These are phyloP conservation scores for Tilletia walkeri DNA, from an alignment of 1,284 basidiomycete genomes.

Conservation along the genomic window DNA sequence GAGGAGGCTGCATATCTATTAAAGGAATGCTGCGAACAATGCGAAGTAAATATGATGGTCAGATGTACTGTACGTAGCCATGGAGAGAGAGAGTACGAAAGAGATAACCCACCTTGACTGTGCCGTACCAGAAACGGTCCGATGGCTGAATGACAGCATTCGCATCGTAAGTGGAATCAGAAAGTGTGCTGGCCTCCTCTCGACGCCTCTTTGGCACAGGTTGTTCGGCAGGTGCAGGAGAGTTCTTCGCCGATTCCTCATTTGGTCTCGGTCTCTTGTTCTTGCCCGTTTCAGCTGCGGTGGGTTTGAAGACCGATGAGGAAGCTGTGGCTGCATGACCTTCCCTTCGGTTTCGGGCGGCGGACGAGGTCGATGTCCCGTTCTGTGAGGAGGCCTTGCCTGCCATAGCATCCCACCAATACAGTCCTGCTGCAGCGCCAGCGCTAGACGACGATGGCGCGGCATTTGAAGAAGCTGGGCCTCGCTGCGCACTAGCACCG, in stretches of 20 bases:
- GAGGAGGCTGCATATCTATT: slow-evolving; percentile 31
- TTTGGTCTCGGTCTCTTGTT: too few relatives aligned
- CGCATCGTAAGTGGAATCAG: neutral
- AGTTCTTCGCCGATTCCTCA: too few relatives aligned
- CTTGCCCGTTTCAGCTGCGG: too few relatives aligned
- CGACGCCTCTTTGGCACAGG: too few relatives aligned
- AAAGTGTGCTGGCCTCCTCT: neutral
- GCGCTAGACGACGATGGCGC: neutral
- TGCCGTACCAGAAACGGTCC: slow-evolving; percentile 44
- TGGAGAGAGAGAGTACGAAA: too few relatives aligned
- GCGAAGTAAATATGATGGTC: neutral
- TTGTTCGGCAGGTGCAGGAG: too few relatives aligned
- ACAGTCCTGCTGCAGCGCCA: neutral
- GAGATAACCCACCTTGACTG: slow-evolving; percentile 31
- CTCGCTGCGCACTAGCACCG: neutral
- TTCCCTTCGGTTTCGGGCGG: too few relatives aligned
- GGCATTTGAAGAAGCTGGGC: neutral
- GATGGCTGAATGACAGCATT: slow-evolving; percentile 20
- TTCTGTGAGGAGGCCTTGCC: too few relatives aligned
- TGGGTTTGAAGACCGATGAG: too few relatives aligned
- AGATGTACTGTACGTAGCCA: too few relatives aligned
- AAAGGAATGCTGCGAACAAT: slow-evolving; percentile 30
- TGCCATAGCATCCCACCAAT: neutral
- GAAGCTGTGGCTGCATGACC: too few relatives aligned
- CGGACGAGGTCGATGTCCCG: too few relatives aligned